These are phyloP conservation scores for Phanerochaete sordida DNA, from an alignment of 768 basidiomycete genomes.

Conservation along the genomic window DNA sequence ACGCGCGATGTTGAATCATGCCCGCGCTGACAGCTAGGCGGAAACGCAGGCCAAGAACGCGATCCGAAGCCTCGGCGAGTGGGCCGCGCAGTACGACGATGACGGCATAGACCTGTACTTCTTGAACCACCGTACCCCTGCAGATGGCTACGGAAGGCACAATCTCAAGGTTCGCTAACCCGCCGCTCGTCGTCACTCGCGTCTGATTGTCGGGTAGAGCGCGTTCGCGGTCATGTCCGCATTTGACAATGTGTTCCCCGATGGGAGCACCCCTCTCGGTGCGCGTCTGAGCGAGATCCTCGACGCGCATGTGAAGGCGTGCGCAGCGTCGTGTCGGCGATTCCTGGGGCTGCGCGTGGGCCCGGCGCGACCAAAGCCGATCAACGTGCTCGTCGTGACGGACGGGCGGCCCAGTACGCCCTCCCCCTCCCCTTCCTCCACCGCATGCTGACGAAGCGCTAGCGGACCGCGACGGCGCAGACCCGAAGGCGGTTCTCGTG, in stretches of 20 bases:
- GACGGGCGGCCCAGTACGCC: background rate
- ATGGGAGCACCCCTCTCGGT: background rate
- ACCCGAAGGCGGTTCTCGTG: background rate
- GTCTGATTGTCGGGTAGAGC: background rate
- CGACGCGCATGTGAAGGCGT: background rate
- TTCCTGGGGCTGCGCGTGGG: background rate
- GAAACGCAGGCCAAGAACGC: background rate
- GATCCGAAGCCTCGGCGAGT: background rate
- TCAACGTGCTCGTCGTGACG: background rate
- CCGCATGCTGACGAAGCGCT: background rate
- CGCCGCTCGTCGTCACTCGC: background rate
- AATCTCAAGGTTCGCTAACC: background rate
- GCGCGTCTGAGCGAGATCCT: background rate
- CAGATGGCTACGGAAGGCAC: background rate
- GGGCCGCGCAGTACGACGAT: background rate
- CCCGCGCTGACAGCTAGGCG: no score
- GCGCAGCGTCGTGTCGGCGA: background rate
- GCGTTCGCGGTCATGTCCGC: background rate
- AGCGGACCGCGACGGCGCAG: background rate
- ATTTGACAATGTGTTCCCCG: background rate
- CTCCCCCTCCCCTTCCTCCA: background rate
- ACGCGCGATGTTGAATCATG: no score
- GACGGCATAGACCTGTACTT: background rate
- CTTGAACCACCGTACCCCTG: background rate
- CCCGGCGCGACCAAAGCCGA: background rate